Base-by-base conservation (phyloP, 176 grass and related monocot species). In the Pontederia crassipes region DNA sequence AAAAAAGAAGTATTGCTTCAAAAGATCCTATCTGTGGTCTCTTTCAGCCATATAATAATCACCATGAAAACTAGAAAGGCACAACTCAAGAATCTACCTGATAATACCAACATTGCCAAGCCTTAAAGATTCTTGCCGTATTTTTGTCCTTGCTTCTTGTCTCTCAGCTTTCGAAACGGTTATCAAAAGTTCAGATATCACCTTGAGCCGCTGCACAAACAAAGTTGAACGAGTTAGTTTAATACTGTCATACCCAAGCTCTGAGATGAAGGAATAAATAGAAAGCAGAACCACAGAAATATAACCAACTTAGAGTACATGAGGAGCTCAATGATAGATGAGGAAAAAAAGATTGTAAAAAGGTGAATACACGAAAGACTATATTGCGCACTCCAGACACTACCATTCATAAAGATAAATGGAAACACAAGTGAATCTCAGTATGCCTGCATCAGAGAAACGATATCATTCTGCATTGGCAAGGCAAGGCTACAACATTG, bases 21-120 rank as follows among this genome's bases (percentile, higher is more conserved):
- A 40, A 40, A 40, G 32, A 40, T 40, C 32, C 18, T 56, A 17
- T 8, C 5, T 56, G 13, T n/a, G 11, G 17, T 17, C 17, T 45
- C 63, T 27, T 48, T 65, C 46, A 27, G 20, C 28, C 10, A 45
- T 32, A 61, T 4, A 16, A 32, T n/a, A 27, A 3, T 35, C 47
- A 57, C 45, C 12, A 60, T 17, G 8, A 16, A 60, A 47, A 24
- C 59, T 12, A 29, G 35, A 55, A 62, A 62, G 53, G 17, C 15
- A 77, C 66, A 12, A 46, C 27, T 55, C 48, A 15, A 32, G 24
- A 73, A 49, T 56, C 20, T 76, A 89, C 94, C 94, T 92, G 82
- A 98, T 86, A 81, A 98, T 82, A 77, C 88, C 94, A 81, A 98
- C 80, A 72, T 86, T 98, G 49, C 94, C 94, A 20, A 98, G 88